Evolutionary conservation across 108 stramenopile genomes (phyloP), one percentile per base, ranked within the genome.

Genomic region (Discostella stelligeroides): DNA sequence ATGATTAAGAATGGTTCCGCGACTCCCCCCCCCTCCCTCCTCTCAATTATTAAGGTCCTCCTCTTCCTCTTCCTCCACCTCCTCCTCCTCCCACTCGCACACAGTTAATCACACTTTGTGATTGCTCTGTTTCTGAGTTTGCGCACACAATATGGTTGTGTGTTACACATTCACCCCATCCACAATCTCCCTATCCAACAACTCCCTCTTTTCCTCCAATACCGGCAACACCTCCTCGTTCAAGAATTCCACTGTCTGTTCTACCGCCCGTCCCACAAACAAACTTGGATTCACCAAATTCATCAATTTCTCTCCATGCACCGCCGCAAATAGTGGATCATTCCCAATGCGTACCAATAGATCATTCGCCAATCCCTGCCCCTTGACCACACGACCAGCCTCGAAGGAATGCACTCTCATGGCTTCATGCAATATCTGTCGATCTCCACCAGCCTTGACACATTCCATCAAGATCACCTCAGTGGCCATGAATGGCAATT

Each of bases 401-500:
- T 85, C 98, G 97, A 99, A 98, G 64, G 96, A 97, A 70, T 98
- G 96, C 57, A 95, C 95, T 28, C 98, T 90, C 50, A 99, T 98
- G 34, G 91, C 94, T 80, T 99, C 98, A 83, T 99, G 98, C 28
- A 99, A 82, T 66, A 88, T 96, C 85, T 99, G 98, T 18, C 98
- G 84, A 68, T 99, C 98, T 2, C 98, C 98, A 11, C 98, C 98
- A 11, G 92, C 94, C 89, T 99, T 97, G 67, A 98, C 97, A 92
- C 97, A 96, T 56, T 97, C 97, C 98, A 99, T 99, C 39, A 99
- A 82, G 71, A 99, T 99, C 56, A 95, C 96, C 82, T 99, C 98
- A 0, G 98, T 99, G 17, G 97, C 94, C 98, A 99, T 99, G 78
- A 99, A 99, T 2, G 98, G 98, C 41, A 99, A 79, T 86, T 99